A percentile compares a stretch with the other conserved stretches of the same genome.
phyloP scores from a whole-genome alignment of 306 rosid species.

The Pyrus bretschneideri region DNA sequence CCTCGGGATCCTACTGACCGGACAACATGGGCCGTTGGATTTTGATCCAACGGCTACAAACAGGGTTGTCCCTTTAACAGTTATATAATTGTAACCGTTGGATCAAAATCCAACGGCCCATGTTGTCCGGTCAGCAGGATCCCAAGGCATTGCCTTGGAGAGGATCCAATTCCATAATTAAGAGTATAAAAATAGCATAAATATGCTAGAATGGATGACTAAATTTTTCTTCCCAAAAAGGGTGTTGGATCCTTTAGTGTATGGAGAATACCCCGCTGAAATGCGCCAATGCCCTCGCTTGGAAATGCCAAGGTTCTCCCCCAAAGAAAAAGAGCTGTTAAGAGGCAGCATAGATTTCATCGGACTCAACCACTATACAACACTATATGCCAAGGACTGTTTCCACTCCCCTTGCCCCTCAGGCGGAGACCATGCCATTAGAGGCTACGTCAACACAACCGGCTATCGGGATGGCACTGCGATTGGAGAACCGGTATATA shows the following conservation, averaged over 20 bases:
- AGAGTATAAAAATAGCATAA: not conserved
- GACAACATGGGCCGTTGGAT: too few relatives aligned
- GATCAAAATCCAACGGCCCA: too few relatives aligned
- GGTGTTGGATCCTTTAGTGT: constrained; percentile 42
- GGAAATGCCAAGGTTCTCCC: constrained; percentile 42
- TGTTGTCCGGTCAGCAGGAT: too few relatives aligned
- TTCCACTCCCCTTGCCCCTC: constrained; percentile 26
- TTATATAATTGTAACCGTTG: too few relatives aligned
- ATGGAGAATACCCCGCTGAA: constrained; percentile 57
- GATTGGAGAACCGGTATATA: constrained; percentile 49
- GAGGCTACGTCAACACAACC: constrained; percentile 32
- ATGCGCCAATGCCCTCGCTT: constrained; percentile 44
- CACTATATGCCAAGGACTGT: constrained; percentile 54
- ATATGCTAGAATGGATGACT: not conserved
- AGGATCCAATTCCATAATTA: not conserved
- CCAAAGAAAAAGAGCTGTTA: constrained; percentile 31
- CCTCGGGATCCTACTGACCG: too few relatives aligned
- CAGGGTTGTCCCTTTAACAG: too few relatives aligned
- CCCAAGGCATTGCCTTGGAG: too few relatives aligned
- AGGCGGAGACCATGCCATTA: constrained; percentile 30
- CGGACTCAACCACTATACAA: constrained; percentile 51
- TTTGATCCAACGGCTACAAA: too few relatives aligned
- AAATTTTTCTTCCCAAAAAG: constrained; percentile 8
- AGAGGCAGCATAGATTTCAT: constrained; percentile 51
- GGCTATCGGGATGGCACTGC: constrained; percentile 43